phyloP scores from a whole-genome alignment of 257 asterid genomes.

The Solanum rostratum region DNA sequence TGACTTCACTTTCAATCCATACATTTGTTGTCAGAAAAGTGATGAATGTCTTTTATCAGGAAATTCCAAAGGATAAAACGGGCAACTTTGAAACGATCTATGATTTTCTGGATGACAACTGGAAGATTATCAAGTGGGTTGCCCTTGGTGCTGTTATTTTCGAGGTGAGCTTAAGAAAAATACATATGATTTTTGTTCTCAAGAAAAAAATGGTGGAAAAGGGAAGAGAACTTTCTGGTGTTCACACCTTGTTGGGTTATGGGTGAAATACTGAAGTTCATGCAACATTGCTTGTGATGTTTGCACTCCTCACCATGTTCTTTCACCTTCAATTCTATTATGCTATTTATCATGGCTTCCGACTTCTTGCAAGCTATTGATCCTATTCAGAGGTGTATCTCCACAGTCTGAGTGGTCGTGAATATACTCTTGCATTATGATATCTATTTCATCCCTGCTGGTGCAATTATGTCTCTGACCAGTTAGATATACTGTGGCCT shows the following conservation, averaged over 20 bases:
- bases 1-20: background rate
- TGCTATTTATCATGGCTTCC: background rate
- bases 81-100: slow-evolving; percentile 51
- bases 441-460: background rate
- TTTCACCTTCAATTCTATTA: background rate
- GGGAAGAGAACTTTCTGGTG: background rate
- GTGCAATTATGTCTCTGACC: background rate
- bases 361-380: background rate
- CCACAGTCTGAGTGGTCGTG: background rate
- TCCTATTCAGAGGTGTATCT: background rate
- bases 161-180: slow-evolving; percentile 32
- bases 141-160: slow-evolving; percentile 66
- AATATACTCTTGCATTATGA: background rate
- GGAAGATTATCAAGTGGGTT: slow-evolving; percentile 78
- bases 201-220: background rate
- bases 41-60: slow-evolving; percentile 25
- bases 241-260: background rate
- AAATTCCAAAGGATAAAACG: slow-evolving; percentile 55
- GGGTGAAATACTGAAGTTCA: background rate
- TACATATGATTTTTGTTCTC: background rate
- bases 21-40: background rate
- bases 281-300: background rate
- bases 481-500: background rate
- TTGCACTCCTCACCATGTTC: background rate
- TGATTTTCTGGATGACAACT: slow-evolving; percentile 51